These are phyloP conservation scores for Lotus japonicus DNA, from an alignment of 306 rosid species.

Conservation along the genomic window DNA sequence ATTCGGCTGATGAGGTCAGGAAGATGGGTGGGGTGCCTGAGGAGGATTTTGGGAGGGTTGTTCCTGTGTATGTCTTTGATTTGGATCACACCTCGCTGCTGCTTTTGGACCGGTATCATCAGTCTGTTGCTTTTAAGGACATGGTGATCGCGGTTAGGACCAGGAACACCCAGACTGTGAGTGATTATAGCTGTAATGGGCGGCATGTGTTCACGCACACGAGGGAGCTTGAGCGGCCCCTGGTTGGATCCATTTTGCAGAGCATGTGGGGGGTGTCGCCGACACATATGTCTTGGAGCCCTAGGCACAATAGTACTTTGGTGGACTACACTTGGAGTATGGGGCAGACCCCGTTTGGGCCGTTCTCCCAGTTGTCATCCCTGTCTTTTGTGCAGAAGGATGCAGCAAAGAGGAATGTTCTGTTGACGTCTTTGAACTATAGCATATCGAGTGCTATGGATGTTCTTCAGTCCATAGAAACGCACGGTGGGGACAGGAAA, in stretches of 20 bases:
- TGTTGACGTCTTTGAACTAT: slow-evolving; percentile 70
- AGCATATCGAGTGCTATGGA: slow-evolving; percentile 63
- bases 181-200: slow-evolving; percentile 90
- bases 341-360: slow-evolving; percentile 97
- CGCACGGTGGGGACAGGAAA: slow-evolving; percentile 80
- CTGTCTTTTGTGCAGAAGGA: slow-evolving; percentile 92
- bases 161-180: slow-evolving; percentile 73
- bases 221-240: slow-evolving; percentile 75
- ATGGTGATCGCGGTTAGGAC: slow-evolving; percentile 98
- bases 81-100: slow-evolving; percentile 47
- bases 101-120: slow-evolving; percentile 85
- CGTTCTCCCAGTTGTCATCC: slow-evolving; percentile 63
- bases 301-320: slow-evolving; percentile 71
- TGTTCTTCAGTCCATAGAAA: slow-evolving; percentile 57
- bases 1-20: slow-evolving; percentile 65
- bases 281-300: slow-evolving; percentile 80
- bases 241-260: slow-evolving; percentile 91
- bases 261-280: slow-evolving; percentile 99
- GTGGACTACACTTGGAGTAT: slow-evolving; percentile 97
- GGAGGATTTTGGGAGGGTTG: slow-evolving; percentile 63
- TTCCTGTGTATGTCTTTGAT: slow-evolving; percentile 90
- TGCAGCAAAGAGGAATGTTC: slow-evolving; percentile 79
- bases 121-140: slow-evolving; percentile 82
- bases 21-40: slow-evolving; percentile 52
- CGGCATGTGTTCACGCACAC: slow-evolving; percentile 69